Evolutionary conservation across 805 yeast genomes (phyloP), one percentile per base, ranked within the genome.

Genomic region (Zygoascus flipseniorum): DNA sequence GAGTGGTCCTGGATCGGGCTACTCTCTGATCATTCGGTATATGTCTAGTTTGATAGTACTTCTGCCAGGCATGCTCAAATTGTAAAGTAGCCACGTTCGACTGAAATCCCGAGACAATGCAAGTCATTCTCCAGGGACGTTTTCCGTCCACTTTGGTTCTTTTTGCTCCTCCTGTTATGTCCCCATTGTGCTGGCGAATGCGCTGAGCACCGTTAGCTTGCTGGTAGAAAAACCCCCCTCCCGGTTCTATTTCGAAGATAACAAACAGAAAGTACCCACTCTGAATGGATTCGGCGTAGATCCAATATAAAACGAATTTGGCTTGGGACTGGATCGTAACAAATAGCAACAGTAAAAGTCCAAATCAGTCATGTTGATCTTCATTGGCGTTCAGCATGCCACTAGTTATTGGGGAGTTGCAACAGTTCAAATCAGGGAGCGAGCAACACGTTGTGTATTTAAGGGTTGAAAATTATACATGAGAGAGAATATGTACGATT

Each of bases 1-100:
- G 50, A 16, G 51, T 44, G 6, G 32, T 41, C 23, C 50, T 46
- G 19, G 47, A 53, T 10, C 42, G 56, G 1, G 73, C 67, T 10
- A 79, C 63, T 50, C 83, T 65, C 10, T 65, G 64, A 2, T 63
- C 67, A 0, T 58, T 57, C 1, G 67, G 62, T 2, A 86, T 79
- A 62, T 81, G 87, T 41, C 89, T 70, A 0, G 95, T 83, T 50
- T 72, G 74, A 56, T 82, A 73, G 1, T 83, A 72, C 65, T 86
- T 93, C 60, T 87, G 95, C 80, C 86, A 83, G 1, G 95, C 90
- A 67, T 85, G 89, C 49, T 88, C 96, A 66, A 87, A 87, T 65
- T 82, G 90, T 50, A 88, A 67, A 0, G 95, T 95, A 2, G 83
- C 68, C 2, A 82, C 72, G 56, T 79, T 80, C 6, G 81, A 79